phyloP scores from a whole-genome alignment of 768 basidiomycete genomes.

The Boletus eberwhitei region DNA sequence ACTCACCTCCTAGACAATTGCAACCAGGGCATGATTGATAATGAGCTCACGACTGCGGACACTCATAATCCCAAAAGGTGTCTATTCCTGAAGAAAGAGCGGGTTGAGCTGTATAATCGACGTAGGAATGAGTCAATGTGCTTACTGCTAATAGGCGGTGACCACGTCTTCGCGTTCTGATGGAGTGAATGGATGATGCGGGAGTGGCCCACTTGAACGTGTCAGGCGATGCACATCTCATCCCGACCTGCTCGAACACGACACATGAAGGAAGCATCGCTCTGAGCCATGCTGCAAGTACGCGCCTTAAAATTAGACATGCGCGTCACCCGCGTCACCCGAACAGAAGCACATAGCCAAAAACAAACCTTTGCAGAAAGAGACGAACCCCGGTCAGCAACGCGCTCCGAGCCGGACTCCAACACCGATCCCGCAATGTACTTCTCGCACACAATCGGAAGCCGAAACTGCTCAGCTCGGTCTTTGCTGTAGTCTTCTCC shows the following conservation, averaged over 20 bases:
- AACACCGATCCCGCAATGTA: background rate
- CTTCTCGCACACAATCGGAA: background rate
- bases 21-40: background rate
- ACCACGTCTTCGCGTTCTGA: background rate
- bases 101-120: background rate
- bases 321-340: background rate
- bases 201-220: background rate
- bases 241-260: background rate
- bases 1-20: background rate
- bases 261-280: slow-evolving; percentile 3
- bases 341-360: background rate
- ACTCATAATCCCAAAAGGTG: background rate
- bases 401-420: background rate
- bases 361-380: background rate
- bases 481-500: slow-evolving; percentile 1
- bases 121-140: background rate
- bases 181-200: background rate
- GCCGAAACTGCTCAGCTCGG: background rate
- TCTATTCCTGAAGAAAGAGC: background rate
- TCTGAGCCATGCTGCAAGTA: slow-evolving; percentile 4
- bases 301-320: background rate
- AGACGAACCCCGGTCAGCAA: background rate
- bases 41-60: background rate
- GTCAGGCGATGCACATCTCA: background rate
- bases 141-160: slow-evolving; percentile 3